Evolutionary conservation across 768 basidiomycete species (phyloP).

Genomic region (Rickenella mellea): DNA sequence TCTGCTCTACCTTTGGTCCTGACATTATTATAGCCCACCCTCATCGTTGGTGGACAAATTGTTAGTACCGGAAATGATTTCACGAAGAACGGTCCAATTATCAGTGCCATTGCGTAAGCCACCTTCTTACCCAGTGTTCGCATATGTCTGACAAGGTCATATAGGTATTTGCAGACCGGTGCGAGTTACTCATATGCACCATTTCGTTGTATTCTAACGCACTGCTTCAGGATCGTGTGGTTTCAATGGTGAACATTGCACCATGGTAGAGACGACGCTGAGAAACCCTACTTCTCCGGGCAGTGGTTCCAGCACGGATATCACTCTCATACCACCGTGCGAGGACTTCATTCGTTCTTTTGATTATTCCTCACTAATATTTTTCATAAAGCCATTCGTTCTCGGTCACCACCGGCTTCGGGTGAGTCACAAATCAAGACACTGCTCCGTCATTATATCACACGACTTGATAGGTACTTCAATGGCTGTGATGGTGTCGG

Average conservation of each 20-base stretch:
- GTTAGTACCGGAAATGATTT: conserved; percentile 23
- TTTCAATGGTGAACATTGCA: conserved; percentile 27
- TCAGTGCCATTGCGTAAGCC: conserved; percentile 26
- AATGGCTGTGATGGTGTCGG: conserved; percentile 20
- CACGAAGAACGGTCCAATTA: conserved; percentile 19
- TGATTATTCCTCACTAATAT: background rate
- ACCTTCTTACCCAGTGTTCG: background rate
- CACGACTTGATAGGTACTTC: conserved; percentile 13
- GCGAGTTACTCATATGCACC: background rate
- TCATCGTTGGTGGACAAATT: conserved; percentile 17
- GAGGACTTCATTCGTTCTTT: conserved; percentile 1
- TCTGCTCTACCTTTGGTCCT: background rate
- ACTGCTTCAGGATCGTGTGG: conserved; percentile 19
- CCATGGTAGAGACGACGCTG: conserved; percentile 24
- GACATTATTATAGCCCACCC: conserved; percentile 11
- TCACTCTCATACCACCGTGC: conserved; percentile 24
- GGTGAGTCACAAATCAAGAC: conserved; percentile 8
- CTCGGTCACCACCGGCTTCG: conserved; percentile 26
- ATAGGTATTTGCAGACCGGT: conserved; percentile 7
- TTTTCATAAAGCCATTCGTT: conserved; percentile 17
- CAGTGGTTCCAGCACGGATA: conserved; percentile 25
- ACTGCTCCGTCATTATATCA: background rate
- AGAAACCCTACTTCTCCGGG: conserved; percentile 22
- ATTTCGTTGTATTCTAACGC: background rate
- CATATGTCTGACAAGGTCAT: background rate